Percentiles rank a stretch among this genome's conserved stretches.
These are phyloP conservation scores for Clitocybe nebularis DNA, from an alignment of 1,284 basidiomycete species.

Conservation along the genomic window DNA sequence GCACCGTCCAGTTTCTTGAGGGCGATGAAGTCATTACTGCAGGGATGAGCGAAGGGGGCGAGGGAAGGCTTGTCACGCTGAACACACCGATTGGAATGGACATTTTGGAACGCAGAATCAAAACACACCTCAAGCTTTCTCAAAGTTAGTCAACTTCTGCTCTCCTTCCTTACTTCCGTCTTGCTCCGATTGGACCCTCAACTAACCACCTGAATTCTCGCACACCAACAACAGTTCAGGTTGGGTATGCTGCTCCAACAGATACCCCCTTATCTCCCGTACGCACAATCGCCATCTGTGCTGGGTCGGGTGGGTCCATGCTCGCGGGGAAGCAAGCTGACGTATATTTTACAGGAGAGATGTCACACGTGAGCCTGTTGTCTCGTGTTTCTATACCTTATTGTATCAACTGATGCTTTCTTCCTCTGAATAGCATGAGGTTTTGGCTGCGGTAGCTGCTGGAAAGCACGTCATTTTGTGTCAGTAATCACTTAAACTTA, in stretches of 20 bases:
- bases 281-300: constrained; percentile 75
- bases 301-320: constrained; percentile 78
- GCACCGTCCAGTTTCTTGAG: constrained; percentile 29
- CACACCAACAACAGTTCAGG: constrained; percentile 56
- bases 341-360: constrained; percentile 88
- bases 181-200: not conserved
- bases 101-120: constrained; percentile 64
- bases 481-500: constrained; percentile 30
- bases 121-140: constrained; percentile 60
- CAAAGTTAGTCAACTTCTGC: constrained; percentile 47
- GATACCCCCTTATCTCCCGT: constrained; percentile 30
- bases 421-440: constrained; percentile 63
- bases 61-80: constrained; percentile 60
- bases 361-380: constrained; percentile 67
- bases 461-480: constrained; percentile 80
- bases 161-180: constrained; percentile 2
- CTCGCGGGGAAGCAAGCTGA: constrained; percentile 71
- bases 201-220: constrained; percentile 1
- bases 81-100: constrained; percentile 40
- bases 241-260: constrained; percentile 50
- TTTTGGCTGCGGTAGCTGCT: constrained; percentile 69
- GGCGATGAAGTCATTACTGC: constrained; percentile 32
- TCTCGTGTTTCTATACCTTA: constrained; percentile 11
- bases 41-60: constrained; percentile 48
- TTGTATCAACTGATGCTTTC: constrained; percentile 5